These are phyloP conservation scores for Monosporozyma siamensis DNA, from an alignment of 805 yeast species.

Conservation along the genomic window DNA sequence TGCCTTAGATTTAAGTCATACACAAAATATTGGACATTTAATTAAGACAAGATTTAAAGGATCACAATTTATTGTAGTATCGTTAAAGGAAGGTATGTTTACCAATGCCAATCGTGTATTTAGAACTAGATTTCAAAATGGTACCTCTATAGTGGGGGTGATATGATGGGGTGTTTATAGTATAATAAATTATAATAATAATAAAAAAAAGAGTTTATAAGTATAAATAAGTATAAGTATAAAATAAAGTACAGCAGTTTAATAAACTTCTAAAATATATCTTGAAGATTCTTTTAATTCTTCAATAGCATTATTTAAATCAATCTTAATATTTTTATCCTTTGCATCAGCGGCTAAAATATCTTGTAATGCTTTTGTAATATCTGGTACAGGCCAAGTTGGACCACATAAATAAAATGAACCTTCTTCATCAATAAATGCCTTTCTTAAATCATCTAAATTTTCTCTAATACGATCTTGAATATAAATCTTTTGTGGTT, in stretches of 20 bases:
- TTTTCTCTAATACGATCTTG: conserved; percentile 86
- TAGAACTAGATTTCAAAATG: conserved; percentile 90
- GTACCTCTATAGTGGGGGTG: conserved; percentile 82
- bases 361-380: conserved; percentile 80
- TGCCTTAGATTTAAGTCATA: conserved; percentile 91
- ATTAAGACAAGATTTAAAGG: conserved; percentile 93
- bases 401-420: conserved; percentile 97
- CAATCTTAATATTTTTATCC: conserved; percentile 55
- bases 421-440: conserved; percentile 71
- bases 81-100: conserved; percentile 96
- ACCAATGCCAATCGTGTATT: conserved; percentile 93
- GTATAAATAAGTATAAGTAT: neutral
- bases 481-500: conserved; percentile 86
- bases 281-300: conserved; percentile 88
- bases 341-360: conserved; percentile 66
- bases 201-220: too few species aligned
- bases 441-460: conserved; percentile 61
- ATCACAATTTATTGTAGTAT: conserved; percentile 92
- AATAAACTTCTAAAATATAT: conserved; percentile 89
- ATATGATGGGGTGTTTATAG: too few species aligned
- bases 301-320: conserved; percentile 74
- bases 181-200: neutral
- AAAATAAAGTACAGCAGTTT: conserved; percentile 10
- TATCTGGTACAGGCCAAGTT: conserved; percentile 98
- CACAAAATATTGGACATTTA: conserved; percentile 94